Evolutionary conservation across 805 yeast genomes (phyloP).

Genomic region (Saturnispora besseyi): DNA sequence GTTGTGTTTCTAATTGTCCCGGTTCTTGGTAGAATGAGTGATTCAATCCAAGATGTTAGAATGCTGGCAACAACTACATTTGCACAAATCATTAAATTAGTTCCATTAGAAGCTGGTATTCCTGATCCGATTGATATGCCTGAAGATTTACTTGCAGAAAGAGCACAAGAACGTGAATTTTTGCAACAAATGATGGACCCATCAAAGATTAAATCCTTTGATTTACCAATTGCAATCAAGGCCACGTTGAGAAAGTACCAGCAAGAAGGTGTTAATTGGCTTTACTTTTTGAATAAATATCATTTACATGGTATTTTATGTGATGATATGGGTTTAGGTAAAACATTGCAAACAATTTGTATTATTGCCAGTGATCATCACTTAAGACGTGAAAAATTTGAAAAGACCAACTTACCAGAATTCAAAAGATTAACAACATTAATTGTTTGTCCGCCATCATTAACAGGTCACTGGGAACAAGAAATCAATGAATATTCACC

Average conservation of each 20-base stretch:
- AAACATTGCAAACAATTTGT: slow-evolving; percentile 93
- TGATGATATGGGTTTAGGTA: slow-evolving; percentile 99
- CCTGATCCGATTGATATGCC: slow-evolving; percentile 94
- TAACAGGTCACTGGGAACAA: slow-evolving; percentile 98
- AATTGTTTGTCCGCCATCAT: slow-evolving; percentile 91
- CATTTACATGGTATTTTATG: slow-evolving; percentile 95
- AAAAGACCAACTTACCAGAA: slow-evolving; percentile 51
- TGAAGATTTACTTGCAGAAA: slow-evolving; percentile 67
- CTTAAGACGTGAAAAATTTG: slow-evolving; percentile 63
- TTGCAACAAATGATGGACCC: slow-evolving; percentile 98
- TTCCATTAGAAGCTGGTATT: slow-evolving; percentile 95
- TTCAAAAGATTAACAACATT: slow-evolving; percentile 72
- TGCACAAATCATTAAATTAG: slow-evolving; percentile 90
- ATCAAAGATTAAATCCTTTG: slow-evolving; percentile 76
- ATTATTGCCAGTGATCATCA: slow-evolving; percentile 95
- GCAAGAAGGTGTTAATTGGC: slow-evolving; percentile 98
- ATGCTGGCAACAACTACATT: slow-evolving; percentile 89
- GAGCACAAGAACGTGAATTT: slow-evolving; percentile 90
- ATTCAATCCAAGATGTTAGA: slow-evolving; percentile 80
- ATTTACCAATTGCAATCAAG: slow-evolving; percentile 80
- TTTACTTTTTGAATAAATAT: slow-evolving; percentile 88
- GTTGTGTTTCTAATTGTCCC: slow-evolving; percentile 95
- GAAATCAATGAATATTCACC: slow-evolving; percentile 89
- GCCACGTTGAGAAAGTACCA: slow-evolving; percentile 93
- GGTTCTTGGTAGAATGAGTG: slow-evolving; percentile 96